Base-by-base conservation (phyloP, 805 yeast genomes). In the Cyberlindnera euphorbiae region DNA sequence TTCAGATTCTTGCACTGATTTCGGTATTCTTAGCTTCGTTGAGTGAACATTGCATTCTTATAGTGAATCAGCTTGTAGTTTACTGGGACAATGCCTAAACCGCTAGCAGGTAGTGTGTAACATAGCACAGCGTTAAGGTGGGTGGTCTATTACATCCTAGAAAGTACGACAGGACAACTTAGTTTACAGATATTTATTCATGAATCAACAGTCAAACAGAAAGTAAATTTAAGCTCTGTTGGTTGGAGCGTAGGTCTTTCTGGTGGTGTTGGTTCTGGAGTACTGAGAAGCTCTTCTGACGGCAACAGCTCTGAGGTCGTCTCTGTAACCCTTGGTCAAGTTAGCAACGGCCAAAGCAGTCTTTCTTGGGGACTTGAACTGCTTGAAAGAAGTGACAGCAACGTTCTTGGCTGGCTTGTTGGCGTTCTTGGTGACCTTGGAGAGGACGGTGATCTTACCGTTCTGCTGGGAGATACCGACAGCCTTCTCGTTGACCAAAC, bases 401-500 rank as follows among this genome's bases (percentile, higher is more conserved):
- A 65, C 55, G 38, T 60, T 39, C 61, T 66, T 62, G 48, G 65
- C 55, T 56, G 75, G 75, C 60, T 67, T 63, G 71, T 63, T 66
- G 53, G 65, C 57, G 61, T 63, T 55, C 59, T 69, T 65, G 52
- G 60, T 58, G 48, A 52, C 55, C 66, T 69, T 70, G 56, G 73
- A 53, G 45, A 59, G 42, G 38, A 69, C 56, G 44, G 60, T 56
- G 52, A 71, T 58, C 51, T 59, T 48, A 44, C 69, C 72, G 41
- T 54, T 50, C 46, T 57, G 48, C 54, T 49, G 53, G 45, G 61
- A 46, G 49, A 70, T 63, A 56, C 73, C 73, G 41, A 68, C 46
- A 43, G 77, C 75, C 63, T 67, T 68, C 54, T 59, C 59, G 65
- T 67, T 69, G 50, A 60, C 69, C 53, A 69, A 60, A 54, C 77